phyloP scores from a whole-genome alignment of 768 basidiomycete genomes.

The Arthromyces matolae region DNA sequence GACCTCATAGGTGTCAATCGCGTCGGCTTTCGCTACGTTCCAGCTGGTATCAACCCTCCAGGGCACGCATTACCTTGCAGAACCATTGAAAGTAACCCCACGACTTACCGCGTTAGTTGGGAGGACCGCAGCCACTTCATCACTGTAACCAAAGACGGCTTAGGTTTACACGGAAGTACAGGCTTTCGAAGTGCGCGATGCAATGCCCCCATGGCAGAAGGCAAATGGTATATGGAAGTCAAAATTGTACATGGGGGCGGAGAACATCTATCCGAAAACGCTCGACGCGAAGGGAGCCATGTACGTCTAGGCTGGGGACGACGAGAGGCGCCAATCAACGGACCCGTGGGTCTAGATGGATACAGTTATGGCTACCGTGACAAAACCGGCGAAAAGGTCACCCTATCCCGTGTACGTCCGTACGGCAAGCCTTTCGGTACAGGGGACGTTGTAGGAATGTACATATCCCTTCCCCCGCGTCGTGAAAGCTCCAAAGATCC shows the following conservation, averaged over 20 bases:
- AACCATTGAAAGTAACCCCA: slow-evolving; percentile 77
- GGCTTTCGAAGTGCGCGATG: slow-evolving; percentile 90
- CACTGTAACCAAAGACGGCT: slow-evolving; percentile 73
- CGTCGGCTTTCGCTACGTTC: slow-evolving; percentile 75
- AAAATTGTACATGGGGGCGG: slow-evolving; percentile 74
- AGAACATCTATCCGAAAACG: slow-evolving; percentile 45
- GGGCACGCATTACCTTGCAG: slow-evolving; percentile 62
- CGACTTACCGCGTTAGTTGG: slow-evolving; percentile 75
- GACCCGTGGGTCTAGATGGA: slow-evolving; percentile 88
- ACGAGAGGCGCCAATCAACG: slow-evolving; percentile 90
- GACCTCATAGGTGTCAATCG: slow-evolving; percentile 73
- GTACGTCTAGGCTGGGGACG: slow-evolving; percentile 90
- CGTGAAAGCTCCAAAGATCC: slow-evolving; percentile 59
- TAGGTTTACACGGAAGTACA: slow-evolving; percentile 73
- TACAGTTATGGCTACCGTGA: slow-evolving; percentile 93
- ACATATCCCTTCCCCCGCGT: slow-evolving; percentile 79
- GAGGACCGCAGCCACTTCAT: slow-evolving; percentile 85
- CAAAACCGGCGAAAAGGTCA: slow-evolving; percentile 88
- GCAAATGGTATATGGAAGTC: slow-evolving; percentile 94
- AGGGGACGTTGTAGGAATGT: slow-evolving; percentile 91
- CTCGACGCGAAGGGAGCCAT: slow-evolving; percentile 66
- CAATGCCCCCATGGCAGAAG: slow-evolving; percentile 86
- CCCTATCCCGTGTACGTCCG: slow-evolving; percentile 72
- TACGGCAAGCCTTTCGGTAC: slow-evolving; percentile 74
- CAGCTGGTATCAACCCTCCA: slow-evolving; percentile 67